Conservation (phyloP, 2,329 filamentous ascomycete species). For the Penicillium occitanis region DNA sequence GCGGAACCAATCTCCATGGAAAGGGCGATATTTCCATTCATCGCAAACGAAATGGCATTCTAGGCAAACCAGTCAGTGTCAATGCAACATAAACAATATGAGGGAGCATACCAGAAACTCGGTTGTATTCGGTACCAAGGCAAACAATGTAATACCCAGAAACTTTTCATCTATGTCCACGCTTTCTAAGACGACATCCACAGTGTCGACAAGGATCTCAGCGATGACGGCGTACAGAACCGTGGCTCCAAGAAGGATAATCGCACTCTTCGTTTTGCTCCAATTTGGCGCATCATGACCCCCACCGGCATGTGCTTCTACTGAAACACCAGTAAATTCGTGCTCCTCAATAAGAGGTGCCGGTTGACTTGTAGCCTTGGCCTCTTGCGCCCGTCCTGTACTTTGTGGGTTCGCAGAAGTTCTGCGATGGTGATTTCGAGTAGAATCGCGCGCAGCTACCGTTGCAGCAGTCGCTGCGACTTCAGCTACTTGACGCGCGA, state of each 20-base stretch:
- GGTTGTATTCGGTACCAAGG: conserved; percentile 94
- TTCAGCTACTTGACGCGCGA: conserved; percentile 86
- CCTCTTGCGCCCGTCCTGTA: conserved; percentile 30
- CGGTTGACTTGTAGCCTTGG: conserved; percentile 37
- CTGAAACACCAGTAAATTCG: conserved; percentile 47
- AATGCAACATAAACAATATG: background rate
- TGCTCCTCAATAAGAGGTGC: conserved; percentile 45
- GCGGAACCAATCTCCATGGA: conserved; percentile 99
- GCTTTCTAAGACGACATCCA: conserved; percentile 90
- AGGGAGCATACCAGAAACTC: conserved; percentile 76
- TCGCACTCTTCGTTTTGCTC: conserved; percentile 84
- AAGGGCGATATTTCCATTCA: conserved; percentile 98
- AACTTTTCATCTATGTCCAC: conserved; percentile 96
- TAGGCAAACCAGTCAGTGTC: conserved; percentile 35
- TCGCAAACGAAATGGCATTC: conserved; percentile 98
- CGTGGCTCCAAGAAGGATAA: conserved; percentile 86
- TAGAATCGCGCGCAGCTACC: conserved; percentile 77
- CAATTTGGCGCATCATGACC: conserved; percentile 99
- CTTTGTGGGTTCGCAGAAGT: conserved; percentile 43
- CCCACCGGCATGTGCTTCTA: conserved; percentile 53
- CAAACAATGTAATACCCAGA: conserved; percentile 92
- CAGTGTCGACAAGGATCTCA: conserved; percentile 93
- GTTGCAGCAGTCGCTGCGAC: conserved; percentile 89
- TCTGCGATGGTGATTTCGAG: conserved; percentile 52
- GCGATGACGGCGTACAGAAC: conserved; percentile 94